Base-by-base conservation (phyloP, 495 filamentous ascomycete genomes). In the Mytilinidion resinicola region DNA sequence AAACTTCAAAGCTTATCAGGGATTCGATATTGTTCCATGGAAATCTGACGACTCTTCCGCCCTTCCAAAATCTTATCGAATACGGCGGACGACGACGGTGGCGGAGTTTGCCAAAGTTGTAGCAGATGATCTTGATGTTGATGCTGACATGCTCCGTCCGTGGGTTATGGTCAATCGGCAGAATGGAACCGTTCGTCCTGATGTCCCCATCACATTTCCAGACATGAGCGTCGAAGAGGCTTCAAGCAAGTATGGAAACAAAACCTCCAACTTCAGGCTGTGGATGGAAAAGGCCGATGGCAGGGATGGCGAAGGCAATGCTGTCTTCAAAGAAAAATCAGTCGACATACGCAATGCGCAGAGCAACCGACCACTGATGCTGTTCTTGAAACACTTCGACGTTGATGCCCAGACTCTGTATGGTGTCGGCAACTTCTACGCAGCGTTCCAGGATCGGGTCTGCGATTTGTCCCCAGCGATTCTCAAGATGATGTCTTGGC, bases 81-180 rank as follows among this genome's bases (percentile, higher is more conserved):
- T 92, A 47, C 81, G 91, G 5, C 82, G 85, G 54, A 77, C 84
- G 9, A 85, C 85, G 46, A 88, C 86, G 1, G 78, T 97, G 21
- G 70, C 82, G 30, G 88, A 96, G 2, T 79, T 97, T 59, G 81
- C 83, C 9, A 72, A 79, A 39, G 73, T 73, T 35, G 77, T 96
- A 52, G 91, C 86, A 0, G 74, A 81, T 19, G 86, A 95, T 51
- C 74, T 83, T n/a, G 76, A 73, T 2, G 39, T 83, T 49, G 82
- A 86, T 50, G 75, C 83, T 3, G 80, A 80, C 42, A 78, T 79
- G 35, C 71, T 97, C 19, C 83, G 93, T 33, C 79, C 96, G 44
- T 97, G 93, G 95, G 83, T 88, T 39, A 96, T 99, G 90, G 95
- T 99, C 0, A 96, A 96, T 66, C 88, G 93, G 9, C 93, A 99